phyloP scores from a whole-genome alignment of 164 flowering plant species.

The Piper longum region DNA sequence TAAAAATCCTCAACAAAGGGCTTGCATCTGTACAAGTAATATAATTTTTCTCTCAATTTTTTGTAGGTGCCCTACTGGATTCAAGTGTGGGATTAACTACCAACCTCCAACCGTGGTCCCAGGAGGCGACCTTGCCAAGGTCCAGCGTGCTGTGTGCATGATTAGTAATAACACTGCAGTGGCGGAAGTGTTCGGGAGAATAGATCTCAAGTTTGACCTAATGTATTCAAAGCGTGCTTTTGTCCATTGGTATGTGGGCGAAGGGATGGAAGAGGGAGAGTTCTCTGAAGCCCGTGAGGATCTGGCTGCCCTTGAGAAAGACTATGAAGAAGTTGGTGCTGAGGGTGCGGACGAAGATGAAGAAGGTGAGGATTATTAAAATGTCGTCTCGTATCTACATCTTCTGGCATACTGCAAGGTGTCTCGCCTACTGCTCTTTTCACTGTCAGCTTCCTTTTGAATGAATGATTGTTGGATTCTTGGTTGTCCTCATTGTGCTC shows the following conservation, averaged over 20 bases:
- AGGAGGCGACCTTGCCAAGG: slow-evolving; percentile 72
- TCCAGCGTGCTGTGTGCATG: slow-evolving; percentile 85
- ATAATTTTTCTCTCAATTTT: too few relatives aligned
- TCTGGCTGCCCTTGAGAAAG: slow-evolving; percentile 73
- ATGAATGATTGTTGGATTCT: too few relatives aligned
- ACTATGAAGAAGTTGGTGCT: slow-evolving; percentile 70
- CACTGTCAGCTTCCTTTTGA: too few relatives aligned
- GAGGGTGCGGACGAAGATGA: slow-evolving; percentile 56
- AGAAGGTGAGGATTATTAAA: slow-evolving; percentile 42
- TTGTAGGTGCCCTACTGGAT: slow-evolving; percentile 74
- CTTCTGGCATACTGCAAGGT: too few relatives aligned
- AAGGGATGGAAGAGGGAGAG: slow-evolving; percentile 88
- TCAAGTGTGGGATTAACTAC: slow-evolving; percentile 77
- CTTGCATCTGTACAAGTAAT: not conserved
- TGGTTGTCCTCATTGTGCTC: too few relatives aligned
- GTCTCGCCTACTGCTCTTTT: too few relatives aligned
- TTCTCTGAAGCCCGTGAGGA: slow-evolving; percentile 82
- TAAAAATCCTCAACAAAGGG: not conserved
- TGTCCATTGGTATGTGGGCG: slow-evolving; percentile 84
- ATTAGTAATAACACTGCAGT: slow-evolving; percentile 84
- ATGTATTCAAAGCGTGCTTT: slow-evolving; percentile 72
- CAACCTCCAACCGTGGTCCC: slow-evolving; percentile 75
- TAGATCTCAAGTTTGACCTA: slow-evolving; percentile 67
- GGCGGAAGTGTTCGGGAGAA: slow-evolving; percentile 60
- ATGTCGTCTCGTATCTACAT: too few relatives aligned